A percentile compares a stretch with the other conserved stretches of the same genome.
These are phyloP conservation scores for Chaetoceros muelleri DNA, from an alignment of 108 stramenopile species.

Conservation along the genomic window DNA sequence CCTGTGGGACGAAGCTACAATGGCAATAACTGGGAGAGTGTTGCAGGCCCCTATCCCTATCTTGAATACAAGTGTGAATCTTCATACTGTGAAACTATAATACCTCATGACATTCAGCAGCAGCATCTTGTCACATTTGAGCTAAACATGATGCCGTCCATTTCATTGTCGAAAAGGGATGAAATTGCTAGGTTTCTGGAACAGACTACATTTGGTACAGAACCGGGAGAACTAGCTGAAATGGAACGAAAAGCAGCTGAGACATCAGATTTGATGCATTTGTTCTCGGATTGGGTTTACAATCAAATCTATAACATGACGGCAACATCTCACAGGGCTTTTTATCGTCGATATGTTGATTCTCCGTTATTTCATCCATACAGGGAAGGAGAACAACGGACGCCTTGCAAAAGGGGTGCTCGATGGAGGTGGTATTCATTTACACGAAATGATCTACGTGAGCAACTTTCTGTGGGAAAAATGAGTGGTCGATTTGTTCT, in stretches of 20 bases:
- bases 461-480: background rate
- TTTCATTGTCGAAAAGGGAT: conserved; percentile 1
- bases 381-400: background rate
- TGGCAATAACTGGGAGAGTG: conserved; percentile 18
- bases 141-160: background rate
- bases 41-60: conserved; percentile 5
- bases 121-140: background rate
- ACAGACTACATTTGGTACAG: conserved; percentile 25
- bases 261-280: background rate
- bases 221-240: conserved; percentile 5
- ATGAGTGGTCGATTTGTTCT: background rate
- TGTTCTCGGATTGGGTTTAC: background rate
- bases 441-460: background rate
- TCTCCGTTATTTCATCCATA: background rate
- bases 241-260: background rate
- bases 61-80: background rate
- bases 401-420: background rate
- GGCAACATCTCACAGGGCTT: background rate
- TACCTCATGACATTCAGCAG: background rate
- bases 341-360: background rate
- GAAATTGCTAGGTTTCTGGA: conserved; percentile 23
- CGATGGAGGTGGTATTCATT: background rate
- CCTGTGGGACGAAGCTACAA: conserved; percentile 21
- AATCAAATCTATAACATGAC: background rate
- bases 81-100: background rate